Evolutionary conservation across 208 protist genomes (phyloP), one percentile per base, ranked within the genome.

Genomic region (Leishmania lainsoni): DNA sequence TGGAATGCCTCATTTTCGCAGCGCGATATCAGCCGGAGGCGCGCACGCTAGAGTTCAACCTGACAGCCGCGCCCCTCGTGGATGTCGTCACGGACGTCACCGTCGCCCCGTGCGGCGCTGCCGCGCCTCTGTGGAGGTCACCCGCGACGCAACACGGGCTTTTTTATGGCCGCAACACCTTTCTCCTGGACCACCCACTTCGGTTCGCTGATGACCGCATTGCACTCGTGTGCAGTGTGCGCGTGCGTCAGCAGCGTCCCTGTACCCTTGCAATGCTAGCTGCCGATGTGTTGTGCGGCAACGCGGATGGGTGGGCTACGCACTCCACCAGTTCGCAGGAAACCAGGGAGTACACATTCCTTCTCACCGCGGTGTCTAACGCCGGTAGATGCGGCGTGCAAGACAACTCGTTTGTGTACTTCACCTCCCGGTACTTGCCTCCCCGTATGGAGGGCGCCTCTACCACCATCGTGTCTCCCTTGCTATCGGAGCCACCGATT

Each of bases 131-230:
- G 49, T 65, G 56, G 75, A 42, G 8, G 39, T 4, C 72, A 12
- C 12, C 51, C 22, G 54, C 32, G 10, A 42, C 22, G 35, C 72
- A 77, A 52, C n/a, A 59, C 0, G 86, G 79, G 3, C 80, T 83
- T 29, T 89, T 89, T 66, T 84, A 76, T 69, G 82, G 86, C 10
- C 73, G 69, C 5, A 83, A 86, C 76, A 69, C 76, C 10, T 89
- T 89, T 72, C 12, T 76, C 22, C 76, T 86, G 9, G 76, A 83
- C 6, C 49, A 5, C 3, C 78, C 77, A 5, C 83, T 86, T 32
- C 66, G 69, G 2, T 75, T 83, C 48, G 65, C 42, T 54, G 5
- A 51, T 35, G 79, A 73, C 29, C 0, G 16, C 20, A 73, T 68
- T 3, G 35, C 48, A 26, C 42, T 80, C 5, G 29, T 45, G 59